Base-by-base conservation (phyloP, 2,329 filamentous ascomycete species). In the Nigrospora sphaerica region DNA sequence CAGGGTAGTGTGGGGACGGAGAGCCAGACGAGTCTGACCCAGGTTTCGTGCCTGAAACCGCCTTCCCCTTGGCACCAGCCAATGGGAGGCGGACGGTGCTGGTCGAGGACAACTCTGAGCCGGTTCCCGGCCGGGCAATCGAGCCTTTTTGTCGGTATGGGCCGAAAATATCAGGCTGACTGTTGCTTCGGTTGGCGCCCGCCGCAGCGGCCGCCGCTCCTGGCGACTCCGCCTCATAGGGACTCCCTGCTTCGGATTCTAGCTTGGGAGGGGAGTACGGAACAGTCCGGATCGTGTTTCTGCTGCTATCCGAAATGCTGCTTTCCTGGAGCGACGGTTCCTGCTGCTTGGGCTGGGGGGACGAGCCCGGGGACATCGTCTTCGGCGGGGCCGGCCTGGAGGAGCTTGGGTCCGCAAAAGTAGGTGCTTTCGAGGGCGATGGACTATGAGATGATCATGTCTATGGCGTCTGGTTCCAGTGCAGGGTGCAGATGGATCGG, bases 31-130 rank as follows among this genome's bases (percentile, higher is more conserved):
- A 58, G 55, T 59, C 57, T 54, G 64, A 62, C 56, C 56, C 57
- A 52, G 60, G 64, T 66, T 68, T 69, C 62, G 67, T 57, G 51
- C 61, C 69, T 74, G 72, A 74, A 74, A 74, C 71, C 50, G 57
- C 55, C 51, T 56, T 64, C 51, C 62, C 61, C 60, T 56, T 59
- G 51, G 57, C 53, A 50, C 60, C 59, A 52, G 58, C 65, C 64
- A 68, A 70, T 62, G 64, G 45, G 60, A 55, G 42, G 56, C 52
- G 44, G 62, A 56, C 32, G 59, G 60, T 42, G 59, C 55, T 45
- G 62, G 54, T 44, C 23, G 62, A 63, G 37, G 64, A 63, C 54
- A 63, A 59, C 56, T 61, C 61, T 45, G 62, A 63, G 48, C 61
- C 62, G 23, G 23, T 28, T 28, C 23, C 23, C 10, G 23, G 23